A percentile compares a stretch with the other conserved stretches of the same genome.
Conservation (phyloP, 495 filamentous ascomycete genomes). For the Aspergillus olivimuriae region DNA sequence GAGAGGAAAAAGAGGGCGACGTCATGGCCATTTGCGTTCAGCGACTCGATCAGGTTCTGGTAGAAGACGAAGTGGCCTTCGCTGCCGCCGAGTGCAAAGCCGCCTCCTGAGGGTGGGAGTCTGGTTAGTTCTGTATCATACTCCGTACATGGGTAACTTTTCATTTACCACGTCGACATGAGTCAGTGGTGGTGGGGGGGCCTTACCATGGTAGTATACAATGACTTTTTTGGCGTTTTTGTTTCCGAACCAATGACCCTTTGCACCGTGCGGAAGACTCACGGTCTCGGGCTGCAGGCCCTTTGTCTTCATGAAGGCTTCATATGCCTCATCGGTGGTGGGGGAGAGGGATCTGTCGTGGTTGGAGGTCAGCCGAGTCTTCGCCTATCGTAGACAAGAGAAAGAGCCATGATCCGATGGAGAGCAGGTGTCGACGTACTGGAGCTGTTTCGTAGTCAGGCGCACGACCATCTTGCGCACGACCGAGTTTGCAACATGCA, state of each 20-base stretch:
- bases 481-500: constrained; percentile 28
- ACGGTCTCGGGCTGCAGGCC: constrained; percentile 43
- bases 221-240: constrained; percentile 50
- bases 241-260: constrained; percentile 55
- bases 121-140: too few relatives aligned
- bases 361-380: constrained; percentile 1
- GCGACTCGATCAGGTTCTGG: constrained; percentile 31
- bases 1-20: constrained; percentile 45
- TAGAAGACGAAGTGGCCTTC: constrained; percentile 43
- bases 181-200: not conserved
- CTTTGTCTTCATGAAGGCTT: constrained; percentile 34
- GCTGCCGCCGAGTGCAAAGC: constrained; percentile 43
- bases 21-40: constrained; percentile 38
- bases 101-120: constrained; percentile 44
- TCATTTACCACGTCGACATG: too few relatives aligned
- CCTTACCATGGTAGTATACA: constrained; percentile 53
- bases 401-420: too few relatives aligned
- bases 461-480: constrained; percentile 19
- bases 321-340: constrained; percentile 42
- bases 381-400: too few relatives aligned
- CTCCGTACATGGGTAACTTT: too few relatives aligned
- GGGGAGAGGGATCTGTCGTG: constrained; percentile 22
- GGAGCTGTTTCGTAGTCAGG: constrained; percentile 22
- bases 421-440: too few relatives aligned
- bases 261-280: constrained; percentile 41